Evolutionary conservation across 2,329 filamentous ascomycete genomes (phyloP).

Genomic region (Ustulina deusta): DNA sequence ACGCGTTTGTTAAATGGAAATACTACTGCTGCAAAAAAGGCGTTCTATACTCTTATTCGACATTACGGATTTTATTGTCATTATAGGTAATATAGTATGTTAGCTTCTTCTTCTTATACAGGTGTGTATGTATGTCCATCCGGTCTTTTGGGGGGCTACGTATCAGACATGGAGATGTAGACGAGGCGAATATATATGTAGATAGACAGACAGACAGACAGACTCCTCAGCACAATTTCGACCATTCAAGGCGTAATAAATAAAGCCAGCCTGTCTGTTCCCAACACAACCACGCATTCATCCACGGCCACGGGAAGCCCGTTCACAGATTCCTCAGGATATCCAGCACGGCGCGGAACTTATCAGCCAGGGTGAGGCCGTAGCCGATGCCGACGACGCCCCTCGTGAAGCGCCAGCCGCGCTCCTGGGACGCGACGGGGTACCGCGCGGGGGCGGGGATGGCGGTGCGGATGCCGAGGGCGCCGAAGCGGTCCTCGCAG

Average conservation of each 20-base stretch:
- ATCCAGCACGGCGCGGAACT: slow-evolving; percentile 56
- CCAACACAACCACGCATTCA: neutral
- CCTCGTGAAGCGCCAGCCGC: slow-evolving; percentile 73
- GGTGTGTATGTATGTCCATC: neutral
- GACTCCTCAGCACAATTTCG: too few species aligned
- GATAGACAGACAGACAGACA: too few species aligned
- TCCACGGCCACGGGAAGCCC: too few species aligned
- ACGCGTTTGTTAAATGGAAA: too few species aligned
- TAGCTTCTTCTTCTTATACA: neutral
- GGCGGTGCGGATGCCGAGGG: slow-evolving; percentile 74
- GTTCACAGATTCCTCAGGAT: slow-evolving; percentile 56
- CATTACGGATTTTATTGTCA: slow-evolving; percentile 10
- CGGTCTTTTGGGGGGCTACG: neutral
- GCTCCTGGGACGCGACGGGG: slow-evolving; percentile 74
- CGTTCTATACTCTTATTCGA: neutral
- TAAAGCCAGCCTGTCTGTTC: neutral
- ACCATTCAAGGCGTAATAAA: too few species aligned
- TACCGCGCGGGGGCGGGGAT: slow-evolving; percentile 87
- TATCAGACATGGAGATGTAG: neutral
- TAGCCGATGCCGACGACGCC: slow-evolving; percentile 73
- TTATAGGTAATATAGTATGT: neutral
- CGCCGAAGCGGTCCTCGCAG: slow-evolving; percentile 77
- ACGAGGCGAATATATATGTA: too few species aligned
- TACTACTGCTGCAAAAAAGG: neutral
- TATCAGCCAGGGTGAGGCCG: slow-evolving; percentile 56